A percentile compares a stretch with the other conserved stretches of the same genome.
These are phyloP conservation scores for Fusarium sp. DNA, from an alignment of 2,329 filamentous ascomycete genomes.

Conservation along the genomic window DNA sequence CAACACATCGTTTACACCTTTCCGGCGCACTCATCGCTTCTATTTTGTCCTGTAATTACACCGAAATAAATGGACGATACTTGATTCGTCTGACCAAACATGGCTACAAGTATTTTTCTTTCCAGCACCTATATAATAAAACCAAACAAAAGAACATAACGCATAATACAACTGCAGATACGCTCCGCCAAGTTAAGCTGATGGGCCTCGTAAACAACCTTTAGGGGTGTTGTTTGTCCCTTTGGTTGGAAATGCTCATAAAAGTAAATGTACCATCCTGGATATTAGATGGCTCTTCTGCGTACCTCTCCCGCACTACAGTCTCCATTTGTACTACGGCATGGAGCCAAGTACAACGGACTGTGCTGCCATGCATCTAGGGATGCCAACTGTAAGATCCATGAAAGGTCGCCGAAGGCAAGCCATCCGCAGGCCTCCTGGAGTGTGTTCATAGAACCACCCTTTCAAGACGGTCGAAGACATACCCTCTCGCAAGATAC, in stretches of 20 bases:
- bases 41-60: too few species aligned
- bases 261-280: background rate
- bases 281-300: background rate
- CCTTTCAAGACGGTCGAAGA: background rate
- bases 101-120: background rate
- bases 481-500: background rate
- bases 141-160: background rate
- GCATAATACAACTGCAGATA: background rate
- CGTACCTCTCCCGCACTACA: background rate
- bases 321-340: background rate
- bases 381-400: background rate
- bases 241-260: background rate
- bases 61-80: too few species aligned
- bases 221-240: background rate
- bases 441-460: background rate
- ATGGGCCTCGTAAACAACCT: background rate
- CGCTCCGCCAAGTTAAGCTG: background rate
- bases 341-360: background rate
- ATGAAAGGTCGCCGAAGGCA: background rate
- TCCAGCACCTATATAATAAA: too few species aligned
- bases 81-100: too few species aligned
- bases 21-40: too few species aligned
- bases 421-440: background rate
- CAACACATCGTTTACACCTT: background rate
- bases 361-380: background rate